These are phyloP conservation scores for Teratosphaeriaceae sp. DNA, from an alignment of 2,329 filamentous ascomycete species.

Conservation along the genomic window DNA sequence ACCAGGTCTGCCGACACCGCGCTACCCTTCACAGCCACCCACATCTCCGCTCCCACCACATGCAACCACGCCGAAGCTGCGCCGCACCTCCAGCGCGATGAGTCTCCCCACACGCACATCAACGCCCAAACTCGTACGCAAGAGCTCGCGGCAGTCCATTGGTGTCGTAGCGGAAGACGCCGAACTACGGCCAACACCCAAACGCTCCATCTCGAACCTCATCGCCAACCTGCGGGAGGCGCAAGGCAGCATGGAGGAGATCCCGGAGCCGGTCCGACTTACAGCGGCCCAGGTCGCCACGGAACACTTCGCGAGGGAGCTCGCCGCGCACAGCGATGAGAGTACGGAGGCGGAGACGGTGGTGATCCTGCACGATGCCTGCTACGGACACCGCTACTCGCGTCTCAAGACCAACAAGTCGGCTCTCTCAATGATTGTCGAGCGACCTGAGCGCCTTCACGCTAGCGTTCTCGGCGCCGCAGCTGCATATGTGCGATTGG, in stretches of 20 bases:
- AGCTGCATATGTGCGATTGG: constrained; percentile 83
- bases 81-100: constrained; percentile 24
- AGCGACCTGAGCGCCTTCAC: constrained; percentile 84
- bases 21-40: constrained; percentile 6
- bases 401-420: constrained; percentile 69
- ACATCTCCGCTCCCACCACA: constrained; percentile 7
- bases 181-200: constrained; percentile 24
- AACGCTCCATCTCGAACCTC: constrained; percentile 28
- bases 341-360: constrained; percentile 53
- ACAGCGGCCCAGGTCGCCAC: constrained; percentile 25
- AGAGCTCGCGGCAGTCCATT: constrained; percentile 22
- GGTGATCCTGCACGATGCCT: constrained; percentile 85
- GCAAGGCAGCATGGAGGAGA: constrained; percentile 27
- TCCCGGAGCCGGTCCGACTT: constrained; percentile 25
- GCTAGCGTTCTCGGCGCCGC: constrained; percentile 77
- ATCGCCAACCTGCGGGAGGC: constrained; percentile 27
- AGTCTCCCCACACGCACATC: constrained; percentile 14
- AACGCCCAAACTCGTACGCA: constrained; percentile 15
- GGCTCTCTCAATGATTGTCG: constrained; percentile 74
- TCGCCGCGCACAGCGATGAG: constrained; percentile 53
- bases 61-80: constrained; percentile 6
- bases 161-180: constrained; percentile 9
- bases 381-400: constrained; percentile 89
- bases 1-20: constrained; percentile 4
- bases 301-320: constrained; percentile 62